Base-by-base conservation (phyloP, 805 yeast species). In the Metschnikowia henanensis region DNA sequence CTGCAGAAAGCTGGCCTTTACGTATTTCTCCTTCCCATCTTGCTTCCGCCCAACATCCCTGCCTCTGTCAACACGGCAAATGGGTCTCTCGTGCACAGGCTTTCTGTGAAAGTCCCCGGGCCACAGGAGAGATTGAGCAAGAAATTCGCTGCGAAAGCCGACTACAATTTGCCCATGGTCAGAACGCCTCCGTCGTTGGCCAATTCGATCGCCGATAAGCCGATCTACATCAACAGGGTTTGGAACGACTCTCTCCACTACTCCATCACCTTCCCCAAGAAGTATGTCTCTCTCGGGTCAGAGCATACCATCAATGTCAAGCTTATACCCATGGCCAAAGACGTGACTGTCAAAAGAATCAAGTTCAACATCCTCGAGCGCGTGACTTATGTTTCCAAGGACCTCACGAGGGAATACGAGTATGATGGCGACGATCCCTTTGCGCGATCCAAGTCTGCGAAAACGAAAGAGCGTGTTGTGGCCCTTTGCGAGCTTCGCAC, bases 171-270 rank as follows among this genome's bases (percentile, higher is more conserved):
- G 26, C 81, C 82, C 2, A 72, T 75, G 62, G 74, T 77, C 7
- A 60, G 83, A 41, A 65, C 79, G 1, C 83, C 83, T 1, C 83
- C 83, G 0, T 74, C 79, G 5, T 73, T 75, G 58, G 81, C 81
- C 2, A 73, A 77, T 26, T 74, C 80, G 3, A 75, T 78, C 6
- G 69, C 80, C 5, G 84, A 85, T 57, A 87, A 84, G 57, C 89
- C 95, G 0, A 77, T 87, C 15, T 85, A 82, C 59, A 88, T 87
- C 28, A 84, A 83, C 58, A 73, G 87, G 48, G 73, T 81, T 1
- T 87, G 94, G 94, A 80, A 81, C 52, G 83, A 84, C 43, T 61
- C 88, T 0, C 62, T 87, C 29, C 80, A 81, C 43, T 87, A 87
- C 61, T 84, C 84, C 50, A 74, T 87, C 13, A 77, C 89, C 0